Evolutionary conservation across 176 grass and related monocot genomes (phyloP), one percentile per base, ranked within the genome.

Genomic region (Neostapfia colusana): DNA sequence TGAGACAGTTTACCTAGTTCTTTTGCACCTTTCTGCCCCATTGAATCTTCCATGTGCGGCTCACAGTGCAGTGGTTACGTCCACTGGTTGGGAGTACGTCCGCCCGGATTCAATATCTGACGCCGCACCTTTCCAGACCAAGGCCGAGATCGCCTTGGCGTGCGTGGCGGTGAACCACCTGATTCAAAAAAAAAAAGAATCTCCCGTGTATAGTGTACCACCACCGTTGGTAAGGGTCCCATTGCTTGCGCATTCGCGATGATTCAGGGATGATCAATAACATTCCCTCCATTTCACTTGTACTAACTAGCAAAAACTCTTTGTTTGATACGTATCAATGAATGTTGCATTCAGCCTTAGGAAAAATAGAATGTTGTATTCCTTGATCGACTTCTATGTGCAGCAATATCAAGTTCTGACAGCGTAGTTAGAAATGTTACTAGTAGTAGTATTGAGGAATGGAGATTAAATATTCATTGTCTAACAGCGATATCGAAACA

Each of bases 41-140:
- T 44, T 2, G 12, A 62, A 74, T 23, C 67, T 73, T 78, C 61
- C 37, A 42, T 79, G 42, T 83, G 78, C n/a, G n/a, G n/a, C n/a
- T n/a, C n/a, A n/a, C n/a, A n/a, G n/a, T n/a, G n/a, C n/a, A n/a
- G n/a, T n/a, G n/a, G n/a, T n/a, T n/a, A n/a, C n/a, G n/a, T n/a
- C n/a, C n/a, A n/a, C n/a, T n/a, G n/a, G n/a, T n/a, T n/a, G n/a
- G n/a, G n/a, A n/a, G n/a, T n/a, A n/a, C n/a, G n/a, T n/a, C n/a
- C n/a, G n/a, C n/a, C n/a, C n/a, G n/a, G n/a, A n/a, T n/a, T n/a
- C n/a, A n/a, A n/a, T n/a, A n/a, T n/a, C n/a, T n/a, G n/a, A n/a
- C n/a, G n/a, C n/a, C n/a, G n/a, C n/a, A n/a, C n/a, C n/a, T n/a
- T n/a, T n/a, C n/a, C n/a, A n/a, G n/a, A n/a, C n/a, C n/a, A n/a